Base-by-base conservation (phyloP, 768 basidiomycete species). In the Termitomyces sp. region DNA sequence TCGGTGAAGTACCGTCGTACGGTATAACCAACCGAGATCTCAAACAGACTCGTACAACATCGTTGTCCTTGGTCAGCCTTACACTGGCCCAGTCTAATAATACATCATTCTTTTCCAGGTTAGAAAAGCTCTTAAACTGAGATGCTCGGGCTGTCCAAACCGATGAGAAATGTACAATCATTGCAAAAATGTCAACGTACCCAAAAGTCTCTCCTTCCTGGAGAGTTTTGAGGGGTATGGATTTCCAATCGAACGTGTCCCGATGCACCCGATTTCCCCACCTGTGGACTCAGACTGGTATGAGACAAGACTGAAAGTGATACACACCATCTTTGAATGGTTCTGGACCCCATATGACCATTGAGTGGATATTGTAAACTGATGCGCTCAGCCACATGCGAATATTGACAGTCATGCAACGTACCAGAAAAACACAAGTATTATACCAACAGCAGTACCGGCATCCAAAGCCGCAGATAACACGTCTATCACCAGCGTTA, bases 381-480 rank as follows among this genome's bases (percentile, higher is more conserved):
- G 46, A 36, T 33, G 9, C 24, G 40, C 27, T 4, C 48, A 24
- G 26, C 22, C 14, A 20, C 3, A 18, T 9, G 22, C 9, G 20
- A 37, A 42, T 48, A 34, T 50, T 4, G 18, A n/a, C 48, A 39
- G 22, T 10, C 14, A 30, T 8, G 13, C 74, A 56, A 37, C 83
- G 40, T 54, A 86, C 86, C 76, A 77, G 69, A 91, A 91, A 69
- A 82, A 91, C 39, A 91, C 82, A 14, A 88, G 68, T 34, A 91
- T 74, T 13, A 85, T 72, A 2, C 87, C 85, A 37, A 90, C 67
- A 1, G 87, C 87, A 4, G 87, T 83, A 18, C 89, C 89, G 16
- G 85, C 82, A 70, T 91, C 89, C 53, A 91, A 73, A 30, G 89
- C 88, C 46, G 89, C 89, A 37, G 87, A 89, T 22, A 89, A 74